phyloP scores from a whole-genome alignment of 1,139 yeast species.

The Zygoascus sp. region DNA sequence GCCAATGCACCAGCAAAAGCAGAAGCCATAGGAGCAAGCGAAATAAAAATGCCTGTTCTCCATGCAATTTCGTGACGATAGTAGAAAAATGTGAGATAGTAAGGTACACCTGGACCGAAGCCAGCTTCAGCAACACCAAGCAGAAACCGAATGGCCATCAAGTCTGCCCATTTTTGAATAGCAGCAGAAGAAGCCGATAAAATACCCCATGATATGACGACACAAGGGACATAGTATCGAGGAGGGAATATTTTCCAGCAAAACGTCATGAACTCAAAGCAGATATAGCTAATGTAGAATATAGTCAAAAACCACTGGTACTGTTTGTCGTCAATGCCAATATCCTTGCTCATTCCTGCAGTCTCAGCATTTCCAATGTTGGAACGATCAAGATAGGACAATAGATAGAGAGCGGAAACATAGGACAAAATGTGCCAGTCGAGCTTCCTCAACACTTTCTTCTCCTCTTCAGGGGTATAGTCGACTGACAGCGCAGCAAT shows the following conservation, averaged over 20 bases:
- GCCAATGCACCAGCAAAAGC: slow-evolving; percentile 33
- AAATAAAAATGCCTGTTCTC: slow-evolving; percentile 52
- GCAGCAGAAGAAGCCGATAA: slow-evolving; percentile 26
- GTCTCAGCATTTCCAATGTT: slow-evolving; percentile 60
- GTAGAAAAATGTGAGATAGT: slow-evolving; percentile 31
- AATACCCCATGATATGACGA: slow-evolving; percentile 30
- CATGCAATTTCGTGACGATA: slow-evolving; percentile 36
- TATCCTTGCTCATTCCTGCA: slow-evolving; percentile 52
- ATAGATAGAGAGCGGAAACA: slow-evolving; percentile 47
- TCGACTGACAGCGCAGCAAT: slow-evolving; percentile 14
- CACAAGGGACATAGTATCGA: slow-evolving; percentile 25
- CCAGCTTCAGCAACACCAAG: slow-evolving; percentile 31
- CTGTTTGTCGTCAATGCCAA: slow-evolving; percentile 40
- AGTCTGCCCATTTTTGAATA: slow-evolving; percentile 23
- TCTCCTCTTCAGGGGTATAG: slow-evolving; percentile 22
- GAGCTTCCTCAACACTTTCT: slow-evolving; percentile 18
- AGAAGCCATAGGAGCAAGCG: slow-evolving; percentile 35
- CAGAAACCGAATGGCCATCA: slow-evolving; percentile 28
- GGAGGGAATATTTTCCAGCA: slow-evolving; percentile 27
- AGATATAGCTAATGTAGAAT: slow-evolving; percentile 32
- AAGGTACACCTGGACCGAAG: slow-evolving; percentile 34
- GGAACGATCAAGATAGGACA: slow-evolving; percentile 55
- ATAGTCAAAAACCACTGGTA: slow-evolving; percentile 31
- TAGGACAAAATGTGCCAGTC: slow-evolving; percentile 19
- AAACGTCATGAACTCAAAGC: slow-evolving; percentile 24